Evolutionary conservation across 2,329 filamentous ascomycete species (phyloP), one percentile per base, ranked within the genome.

Genomic region (Exophiala dermatitidis): DNA sequence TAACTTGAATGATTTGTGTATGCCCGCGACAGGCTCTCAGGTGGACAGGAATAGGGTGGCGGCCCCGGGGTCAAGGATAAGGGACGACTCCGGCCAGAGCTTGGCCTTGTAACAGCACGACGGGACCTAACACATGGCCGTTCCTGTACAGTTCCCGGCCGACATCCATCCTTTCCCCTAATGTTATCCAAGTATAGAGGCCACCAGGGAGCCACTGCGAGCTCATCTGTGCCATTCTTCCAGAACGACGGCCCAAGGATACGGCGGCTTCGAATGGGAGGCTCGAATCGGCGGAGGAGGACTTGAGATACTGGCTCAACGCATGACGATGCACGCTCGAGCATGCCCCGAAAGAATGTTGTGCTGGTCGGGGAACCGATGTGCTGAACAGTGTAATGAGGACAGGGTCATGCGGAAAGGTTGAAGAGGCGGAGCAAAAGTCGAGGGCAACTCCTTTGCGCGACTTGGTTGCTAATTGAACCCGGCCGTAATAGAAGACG

Each of bases 301-400:
- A 70, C 69, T 66, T 72, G 69, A 63, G 73, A 72, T 64, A 72
- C 73, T 68, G 68, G 72, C 66, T 77, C 74, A 65, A 76, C 68
- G 65, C 71, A 74, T 69, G 72, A 69, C 56, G 71, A 68, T 62
- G 74, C 71, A 65, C 74, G 73, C 72, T 77, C 74, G 65, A 77
- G 73, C 74, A 77, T 77, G 66, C 70, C 74, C 70, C 67, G 41
- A 50, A 26, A 12, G 36, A 40, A 43, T 43, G 29, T 19, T 32
- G 31, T 36, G 32, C n/a, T 6, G 34, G 30, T 30, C 29, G 8
- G 19, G 28, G n/a, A 45, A 26, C 28, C 46, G 40, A 28, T 8
- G n/a, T 34, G 30, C 9, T 28, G 40, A 32, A 10, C 42, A 30
- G 29, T 33, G 6, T n/a, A 44, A 38, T 33, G 31, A 30, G 36